Conservation (phyloP, 2,329 filamentous ascomycete species). For the Trichoderma gracile region DNA sequence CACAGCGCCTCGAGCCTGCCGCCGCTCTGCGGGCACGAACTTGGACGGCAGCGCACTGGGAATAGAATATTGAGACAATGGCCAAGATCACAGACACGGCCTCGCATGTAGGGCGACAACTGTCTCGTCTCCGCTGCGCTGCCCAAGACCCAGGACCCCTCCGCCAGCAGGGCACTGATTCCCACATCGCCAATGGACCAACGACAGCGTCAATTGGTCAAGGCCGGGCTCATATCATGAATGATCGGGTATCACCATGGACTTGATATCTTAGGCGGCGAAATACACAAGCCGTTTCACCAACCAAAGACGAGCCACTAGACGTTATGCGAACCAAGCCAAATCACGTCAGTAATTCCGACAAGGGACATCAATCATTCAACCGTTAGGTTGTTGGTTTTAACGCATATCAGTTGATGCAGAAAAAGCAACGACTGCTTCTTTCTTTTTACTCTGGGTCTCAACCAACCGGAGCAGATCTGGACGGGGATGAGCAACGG, state of each 20-base stretch:
- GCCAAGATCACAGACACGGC: not conserved
- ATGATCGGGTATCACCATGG: not conserved
- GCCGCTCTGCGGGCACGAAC: constrained; percentile 1
- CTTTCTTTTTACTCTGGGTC: not conserved
- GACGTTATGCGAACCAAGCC: not conserved
- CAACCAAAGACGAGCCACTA: not conserved
- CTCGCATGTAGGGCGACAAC: constrained; percentile 9
- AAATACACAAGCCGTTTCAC: not conserved
- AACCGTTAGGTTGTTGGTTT: not conserved
- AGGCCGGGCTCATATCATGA: not conserved
- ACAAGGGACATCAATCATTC: not conserved
- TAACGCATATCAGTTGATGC: not conserved
- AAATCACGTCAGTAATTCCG: too few relatives aligned
- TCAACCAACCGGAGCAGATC: not conserved
- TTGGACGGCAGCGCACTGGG: not conserved
- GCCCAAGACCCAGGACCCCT: constrained; percentile 9
- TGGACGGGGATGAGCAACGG: constrained; percentile 1
- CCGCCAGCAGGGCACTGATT: not conserved
- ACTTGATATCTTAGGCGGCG: not conserved
- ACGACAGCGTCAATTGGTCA: not conserved
- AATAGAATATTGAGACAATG: constrained; percentile 4
- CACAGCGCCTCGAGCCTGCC: constrained; percentile 9
- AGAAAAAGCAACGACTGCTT: constrained; percentile 1
- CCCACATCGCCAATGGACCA: not conserved
- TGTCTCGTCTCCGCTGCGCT: constrained; percentile 8